Evolutionary conservation across 2,329 filamentous ascomycete genomes (phyloP).

Genomic region (Alternaria atra): DNA sequence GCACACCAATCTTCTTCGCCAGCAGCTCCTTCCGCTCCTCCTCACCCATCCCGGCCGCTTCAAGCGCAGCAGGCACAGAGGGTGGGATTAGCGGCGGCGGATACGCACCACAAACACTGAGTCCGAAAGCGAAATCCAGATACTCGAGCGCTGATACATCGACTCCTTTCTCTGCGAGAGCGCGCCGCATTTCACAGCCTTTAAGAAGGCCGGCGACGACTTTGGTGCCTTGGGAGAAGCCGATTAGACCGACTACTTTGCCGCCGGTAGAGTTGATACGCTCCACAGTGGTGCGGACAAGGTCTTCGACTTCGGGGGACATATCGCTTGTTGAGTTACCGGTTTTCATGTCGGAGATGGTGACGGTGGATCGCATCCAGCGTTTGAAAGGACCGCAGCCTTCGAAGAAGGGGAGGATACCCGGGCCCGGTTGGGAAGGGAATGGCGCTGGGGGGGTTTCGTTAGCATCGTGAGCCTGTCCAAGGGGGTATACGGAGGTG

Average conservation of each 20-base stretch:
- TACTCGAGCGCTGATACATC: slow-evolving; percentile 10
- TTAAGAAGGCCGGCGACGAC: slow-evolving; percentile 45
- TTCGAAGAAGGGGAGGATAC: slow-evolving; percentile 51
- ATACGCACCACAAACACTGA: slow-evolving; percentile 40
- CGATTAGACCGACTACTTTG: slow-evolving; percentile 41
- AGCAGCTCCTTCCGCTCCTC: slow-evolving; percentile 21
- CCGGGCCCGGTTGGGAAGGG: slow-evolving; percentile 45
- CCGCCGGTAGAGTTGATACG: slow-evolving; percentile 25
- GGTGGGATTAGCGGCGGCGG: slow-evolving; percentile 42
- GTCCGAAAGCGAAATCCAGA: slow-evolving; percentile 30
- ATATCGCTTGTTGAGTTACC: slow-evolving; percentile 24
- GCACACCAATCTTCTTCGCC: slow-evolving; percentile 32
- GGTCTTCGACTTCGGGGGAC: slow-evolving; percentile 30
- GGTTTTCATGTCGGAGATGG: slow-evolving; percentile 24
- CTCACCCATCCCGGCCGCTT: background rate
- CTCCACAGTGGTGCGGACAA: slow-evolving; percentile 29
- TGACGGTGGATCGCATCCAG: slow-evolving; percentile 38
- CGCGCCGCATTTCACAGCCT: slow-evolving; percentile 29
- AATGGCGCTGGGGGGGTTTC: slow-evolving; percentile 36
- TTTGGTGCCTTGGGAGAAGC: slow-evolving; percentile 48
- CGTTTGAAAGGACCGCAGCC: slow-evolving; percentile 48
- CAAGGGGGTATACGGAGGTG: background rate
- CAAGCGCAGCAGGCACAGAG: slow-evolving; percentile 14
- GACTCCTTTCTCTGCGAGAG: slow-evolving; percentile 12
- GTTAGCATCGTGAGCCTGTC: background rate